These are phyloP conservation scores for Aspergillus nanangensis DNA, from an alignment of 495 filamentous ascomycete genomes.

Conservation along the genomic window DNA sequence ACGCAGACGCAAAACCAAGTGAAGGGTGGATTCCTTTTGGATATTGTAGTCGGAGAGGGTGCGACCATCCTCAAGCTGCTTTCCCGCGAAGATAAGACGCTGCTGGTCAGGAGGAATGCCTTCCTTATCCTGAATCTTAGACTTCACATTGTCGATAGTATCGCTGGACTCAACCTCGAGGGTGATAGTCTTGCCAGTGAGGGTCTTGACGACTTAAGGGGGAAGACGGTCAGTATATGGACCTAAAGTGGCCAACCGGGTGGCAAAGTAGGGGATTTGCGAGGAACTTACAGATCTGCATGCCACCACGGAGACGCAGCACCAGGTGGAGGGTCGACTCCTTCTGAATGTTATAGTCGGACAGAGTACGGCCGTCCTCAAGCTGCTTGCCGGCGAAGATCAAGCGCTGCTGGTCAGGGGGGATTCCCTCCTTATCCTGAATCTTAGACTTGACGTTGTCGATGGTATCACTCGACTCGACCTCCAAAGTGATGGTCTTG, in stretches of 20 bases:
- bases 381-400: conserved; percentile 99
- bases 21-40: conserved; percentile 68
- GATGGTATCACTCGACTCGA: conserved; percentile 96
- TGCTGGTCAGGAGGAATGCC: conserved; percentile 76
- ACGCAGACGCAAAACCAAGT: conserved; percentile 66
- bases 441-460: conserved; percentile 99
- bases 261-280: conserved; percentile 8
- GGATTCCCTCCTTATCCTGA: conserved; percentile 98
- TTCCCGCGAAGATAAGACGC: conserved; percentile 68
- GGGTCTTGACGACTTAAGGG: conserved; percentile 74
- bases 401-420: conserved; percentile 95
- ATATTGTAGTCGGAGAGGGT: conserved; percentile 73
- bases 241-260: conserved; percentile 1
- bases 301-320: conserved; percentile 95
- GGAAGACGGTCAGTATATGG: conserved; percentile 15
- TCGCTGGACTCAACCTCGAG: conserved; percentile 95
- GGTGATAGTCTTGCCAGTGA: conserved; percentile 98
- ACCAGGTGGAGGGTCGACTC: conserved; percentile 94
- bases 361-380: conserved; percentile 92
- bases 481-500: conserved; percentile 99
- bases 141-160: conserved; percentile 94
- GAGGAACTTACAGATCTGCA: conserved; percentile 83
- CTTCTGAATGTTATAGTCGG: conserved; percentile 99
- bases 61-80: conserved; percentile 68
- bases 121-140: conserved; percentile 76